phyloP scores from a whole-genome alignment of 768 basidiomycete genomes.

The Kwoniella sp. region DNA sequence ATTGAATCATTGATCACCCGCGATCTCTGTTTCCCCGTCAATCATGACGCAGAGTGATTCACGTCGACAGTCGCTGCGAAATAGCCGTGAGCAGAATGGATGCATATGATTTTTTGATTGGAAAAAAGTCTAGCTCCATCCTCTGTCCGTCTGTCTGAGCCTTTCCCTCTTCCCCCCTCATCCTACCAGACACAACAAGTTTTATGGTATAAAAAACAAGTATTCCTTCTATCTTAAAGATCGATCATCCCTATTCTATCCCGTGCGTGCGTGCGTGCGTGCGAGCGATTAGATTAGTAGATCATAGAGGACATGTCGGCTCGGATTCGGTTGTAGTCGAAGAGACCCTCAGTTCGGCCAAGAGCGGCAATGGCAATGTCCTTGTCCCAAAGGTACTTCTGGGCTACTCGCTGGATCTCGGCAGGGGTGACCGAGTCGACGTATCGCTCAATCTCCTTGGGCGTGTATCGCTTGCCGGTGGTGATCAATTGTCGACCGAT shows the following conservation, averaged over 20 bases:
- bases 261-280: background rate
- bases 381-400: constrained; percentile 96
- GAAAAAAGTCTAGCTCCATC: background rate
- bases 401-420: constrained; percentile 90
- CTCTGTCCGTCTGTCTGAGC: background rate
- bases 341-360: constrained; percentile 84
- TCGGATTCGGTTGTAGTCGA: constrained; percentile 83
- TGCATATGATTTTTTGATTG: constrained; percentile 1
- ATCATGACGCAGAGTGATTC: no score
- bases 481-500: constrained; percentile 98
- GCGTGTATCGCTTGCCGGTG: constrained; percentile 82
- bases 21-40: no score
- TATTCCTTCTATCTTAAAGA: background rate
- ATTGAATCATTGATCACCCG: no score
- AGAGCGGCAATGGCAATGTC: constrained; percentile 76
- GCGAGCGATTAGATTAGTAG: constrained; percentile 54
- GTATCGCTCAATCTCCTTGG: constrained; percentile 88
- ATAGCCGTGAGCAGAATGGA: background rate
- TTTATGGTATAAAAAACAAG: no score
- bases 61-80: background rate
- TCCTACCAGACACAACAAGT: background rate
- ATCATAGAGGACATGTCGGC: constrained; percentile 58
- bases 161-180: background rate
- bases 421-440: constrained; percentile 83
- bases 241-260: background rate